Base-by-base conservation (phyloP, 129 eudicot genomes). In the Centella asiatica region DNA sequence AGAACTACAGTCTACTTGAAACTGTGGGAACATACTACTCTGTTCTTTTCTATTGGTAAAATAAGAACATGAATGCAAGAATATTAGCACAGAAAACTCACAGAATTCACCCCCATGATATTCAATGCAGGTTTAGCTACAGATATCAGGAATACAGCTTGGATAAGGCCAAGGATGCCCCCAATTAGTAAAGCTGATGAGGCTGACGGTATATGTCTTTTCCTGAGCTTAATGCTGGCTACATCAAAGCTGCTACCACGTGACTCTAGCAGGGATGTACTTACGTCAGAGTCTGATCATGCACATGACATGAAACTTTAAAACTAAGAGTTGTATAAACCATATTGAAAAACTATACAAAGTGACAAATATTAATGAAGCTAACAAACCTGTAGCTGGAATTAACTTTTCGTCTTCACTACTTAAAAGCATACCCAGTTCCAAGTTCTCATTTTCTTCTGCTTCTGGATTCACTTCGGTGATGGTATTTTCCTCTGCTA, bases 401-500 rank as follows among this genome's bases (percentile, higher is more conserved):
- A 85, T 67, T 45, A 85, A 71, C 61, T 10, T 74, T 62, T 76
- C 80, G 57, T 54, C 60, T 74, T 85, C 88, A 26, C 50, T 32
- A 12, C 69, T 66, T 8, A 6, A 19, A 62, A 59, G 24, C 1
- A 73, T 34, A n/a, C 55, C 52, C 78, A 75, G 66, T 69, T 83
- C 86, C 20, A 80, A 46, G 70, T 47, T 67, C 28, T 74, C 75
- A 6, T 32, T 7, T 10, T 72, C 65, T 59, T 58, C 54, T 14
- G 20, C 39, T 32, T 61, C 74, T 1, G 32, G 20, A 67, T 33
- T 70, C 31, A 23, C 69, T 47, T 68, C 49, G 17, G 68, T 48
- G n/a, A 77, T 45, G 1, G 94, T 80, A 57, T 90, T 87, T 75
- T 90, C 97, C 77, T 90, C 90, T 5, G 90, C 88, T 37, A 87